Percentiles rank a stretch among this genome's conserved stretches.
Conservation (phyloP, 2,329 filamentous ascomycete species). For the Sclerotinia nivalis region DNA sequence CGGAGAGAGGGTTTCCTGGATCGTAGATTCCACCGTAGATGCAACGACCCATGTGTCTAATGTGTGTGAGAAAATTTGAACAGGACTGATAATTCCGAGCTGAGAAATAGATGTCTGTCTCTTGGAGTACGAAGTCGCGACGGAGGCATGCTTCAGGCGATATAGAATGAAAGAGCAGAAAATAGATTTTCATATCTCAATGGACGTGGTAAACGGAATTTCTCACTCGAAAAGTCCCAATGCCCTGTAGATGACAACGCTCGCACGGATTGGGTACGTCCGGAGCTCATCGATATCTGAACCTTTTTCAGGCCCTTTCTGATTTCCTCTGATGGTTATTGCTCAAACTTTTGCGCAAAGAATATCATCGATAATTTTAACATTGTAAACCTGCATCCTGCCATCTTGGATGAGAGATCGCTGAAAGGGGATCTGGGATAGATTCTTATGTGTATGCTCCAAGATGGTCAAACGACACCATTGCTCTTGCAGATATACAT, state of each 20-base stretch:
- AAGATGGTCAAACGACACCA: neutral
- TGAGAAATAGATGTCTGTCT: neutral
- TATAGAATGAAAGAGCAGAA: neutral
- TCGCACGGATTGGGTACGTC: neutral
- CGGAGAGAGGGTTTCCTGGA: slow-evolving; percentile 70
- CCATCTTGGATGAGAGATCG: neutral
- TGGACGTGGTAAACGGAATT: neutral
- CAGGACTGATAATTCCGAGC: neutral
- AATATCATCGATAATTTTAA: neutral
- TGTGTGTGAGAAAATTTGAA: neutral
- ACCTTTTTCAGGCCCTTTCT: neutral
- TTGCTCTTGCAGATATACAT: neutral
- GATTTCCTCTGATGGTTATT: neutral
- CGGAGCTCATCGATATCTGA: neutral
- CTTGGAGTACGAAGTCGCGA: neutral
- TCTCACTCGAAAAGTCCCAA: neutral
- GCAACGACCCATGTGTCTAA: slow-evolving; percentile 82
- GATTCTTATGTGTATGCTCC: rapidly evolving
- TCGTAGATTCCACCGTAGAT: slow-evolving; percentile 88
- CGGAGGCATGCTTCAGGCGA: neutral
- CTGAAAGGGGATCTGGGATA: neutral
- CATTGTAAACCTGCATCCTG: neutral
- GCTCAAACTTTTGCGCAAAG: neutral
- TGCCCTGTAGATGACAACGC: too few species aligned
- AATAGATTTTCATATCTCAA: neutral